These are phyloP conservation scores for Colletotrichum destructivum DNA, from an alignment of 2,329 filamentous ascomycete genomes.

Conservation along the genomic window DNA sequence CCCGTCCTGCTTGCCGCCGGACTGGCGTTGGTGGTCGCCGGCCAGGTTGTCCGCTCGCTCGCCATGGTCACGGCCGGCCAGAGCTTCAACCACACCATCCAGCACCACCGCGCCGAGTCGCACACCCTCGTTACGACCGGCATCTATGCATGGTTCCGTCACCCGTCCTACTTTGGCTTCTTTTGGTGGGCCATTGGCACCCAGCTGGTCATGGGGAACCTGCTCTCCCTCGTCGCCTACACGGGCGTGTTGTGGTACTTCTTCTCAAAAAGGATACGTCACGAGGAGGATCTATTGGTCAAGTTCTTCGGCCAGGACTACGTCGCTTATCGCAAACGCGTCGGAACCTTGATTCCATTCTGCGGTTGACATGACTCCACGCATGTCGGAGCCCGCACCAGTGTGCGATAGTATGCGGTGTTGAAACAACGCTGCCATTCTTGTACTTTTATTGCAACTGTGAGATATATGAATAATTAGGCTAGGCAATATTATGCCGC, in stretches of 20 bases:
- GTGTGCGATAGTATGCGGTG: background rate
- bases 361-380: conserved; percentile 23
- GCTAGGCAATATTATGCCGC: background rate
- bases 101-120: conserved; percentile 75
- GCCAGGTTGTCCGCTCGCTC: conserved; percentile 82
- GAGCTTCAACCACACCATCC: conserved; percentile 93
- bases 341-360: conserved; percentile 86
- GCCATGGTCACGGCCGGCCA: conserved; percentile 92
- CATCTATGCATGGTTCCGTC: conserved; percentile 82
- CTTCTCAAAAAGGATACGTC: conserved; percentile 80
- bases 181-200: conserved; percentile 99
- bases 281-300: conserved; percentile 84
- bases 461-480: conserved; percentile 12
- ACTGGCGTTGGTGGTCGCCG: conserved; percentile 73
- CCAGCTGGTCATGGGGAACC: conserved; percentile 90
- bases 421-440: conserved; percentile 3
- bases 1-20: conserved; percentile 68
- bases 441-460: background rate
- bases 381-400: background rate
- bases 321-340: conserved; percentile 77
- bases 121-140: conserved; percentile 89
- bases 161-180: conserved; percentile 97
- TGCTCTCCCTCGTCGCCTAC: conserved; percentile 83
- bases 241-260: conserved; percentile 86
- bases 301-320: conserved; percentile 91